A percentile compares a stretch with the other conserved stretches of the same genome.
Conservation (phyloP, 2,329 filamentous ascomycete species). For the Pestalotiopsis sp. region DNA sequence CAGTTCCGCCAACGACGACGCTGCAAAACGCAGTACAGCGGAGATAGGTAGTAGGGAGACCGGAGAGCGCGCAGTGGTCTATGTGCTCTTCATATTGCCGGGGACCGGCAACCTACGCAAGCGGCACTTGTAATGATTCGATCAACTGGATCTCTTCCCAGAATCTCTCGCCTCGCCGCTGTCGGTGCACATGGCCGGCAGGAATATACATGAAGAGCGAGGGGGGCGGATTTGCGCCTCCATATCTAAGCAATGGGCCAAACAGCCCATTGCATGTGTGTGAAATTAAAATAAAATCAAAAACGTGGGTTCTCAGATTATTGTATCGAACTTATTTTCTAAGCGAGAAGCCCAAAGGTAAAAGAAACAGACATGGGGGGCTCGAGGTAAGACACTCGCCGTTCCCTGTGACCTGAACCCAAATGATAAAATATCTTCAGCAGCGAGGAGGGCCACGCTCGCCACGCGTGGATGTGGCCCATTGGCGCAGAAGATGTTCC, state of each 20-base stretch:
- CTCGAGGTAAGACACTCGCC: background rate
- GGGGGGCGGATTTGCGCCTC: background rate
- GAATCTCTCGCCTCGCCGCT: background rate
- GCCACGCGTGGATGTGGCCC: background rate
- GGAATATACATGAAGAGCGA: background rate
- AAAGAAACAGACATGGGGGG: background rate
- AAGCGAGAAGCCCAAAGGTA: background rate
- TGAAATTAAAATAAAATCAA: background rate
- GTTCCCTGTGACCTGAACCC: background rate
- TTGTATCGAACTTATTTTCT: background rate
- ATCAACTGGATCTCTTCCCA: too few species aligned
- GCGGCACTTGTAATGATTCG: too few species aligned
- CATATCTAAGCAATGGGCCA: background rate
- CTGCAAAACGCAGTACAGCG: background rate
- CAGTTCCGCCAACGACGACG: background rate
- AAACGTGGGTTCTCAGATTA: background rate
- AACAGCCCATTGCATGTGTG: background rate
- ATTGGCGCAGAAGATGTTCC: background rate
- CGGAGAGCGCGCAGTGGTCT: background rate
- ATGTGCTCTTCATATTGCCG: background rate
- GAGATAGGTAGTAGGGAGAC: background rate
- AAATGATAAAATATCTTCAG: background rate
- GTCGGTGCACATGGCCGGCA: background rate
- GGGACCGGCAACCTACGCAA: background rate
- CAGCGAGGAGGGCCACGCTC: background rate